A percentile compares a stretch with the other conserved stretches of the same genome.
These are phyloP conservation scores for Austroboletus novae-zelandiae DNA, from an alignment of 1,284 basidiomycete species.

Conservation along the genomic window DNA sequence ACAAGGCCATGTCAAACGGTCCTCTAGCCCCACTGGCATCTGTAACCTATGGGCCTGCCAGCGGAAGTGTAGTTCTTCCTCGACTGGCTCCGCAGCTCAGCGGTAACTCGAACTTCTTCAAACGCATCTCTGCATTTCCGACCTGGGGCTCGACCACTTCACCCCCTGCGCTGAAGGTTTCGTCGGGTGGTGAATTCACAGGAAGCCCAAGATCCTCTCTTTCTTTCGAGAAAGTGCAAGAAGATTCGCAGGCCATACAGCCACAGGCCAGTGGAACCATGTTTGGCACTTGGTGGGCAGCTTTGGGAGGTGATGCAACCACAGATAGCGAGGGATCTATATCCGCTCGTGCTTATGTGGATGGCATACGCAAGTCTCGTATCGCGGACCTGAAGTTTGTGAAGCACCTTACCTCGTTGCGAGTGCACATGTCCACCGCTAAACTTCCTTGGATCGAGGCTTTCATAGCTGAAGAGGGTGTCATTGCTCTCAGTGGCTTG, in stretches of 20 bases:
- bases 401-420: slow-evolving; percentile 81
- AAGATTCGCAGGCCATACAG: slow-evolving; percentile 45
- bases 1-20: slow-evolving; percentile 18
- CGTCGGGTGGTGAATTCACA: slow-evolving; percentile 40
- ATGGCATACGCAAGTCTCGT: slow-evolving; percentile 52
- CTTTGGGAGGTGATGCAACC: slow-evolving; percentile 54
- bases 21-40: slow-evolving; percentile 35
- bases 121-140: slow-evolving; percentile 66
- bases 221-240: slow-evolving; percentile 31
- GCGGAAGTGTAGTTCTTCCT: slow-evolving; percentile 51
- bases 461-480: slow-evolving; percentile 71
- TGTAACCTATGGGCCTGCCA: slow-evolving; percentile 61
- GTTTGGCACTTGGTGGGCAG: slow-evolving; percentile 73
- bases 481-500: slow-evolving; percentile 59
- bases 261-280: slow-evolving; percentile 71
- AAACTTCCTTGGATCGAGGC: slow-evolving; percentile 76
- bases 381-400: slow-evolving; percentile 58
- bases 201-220: slow-evolving; percentile 15
- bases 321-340: slow-evolving; percentile 39
- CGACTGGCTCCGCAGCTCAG: slow-evolving; percentile 67
- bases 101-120: slow-evolving; percentile 65
- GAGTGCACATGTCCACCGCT: slow-evolving; percentile 83
- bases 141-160: slow-evolving; percentile 52
- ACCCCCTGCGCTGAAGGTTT: slow-evolving; percentile 35
- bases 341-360: slow-evolving; percentile 60